Evolutionary conservation across 2,329 filamentous ascomycete species (phyloP), one percentile per base, ranked within the genome.

Genomic region (Alternaria triticimaculans): DNA sequence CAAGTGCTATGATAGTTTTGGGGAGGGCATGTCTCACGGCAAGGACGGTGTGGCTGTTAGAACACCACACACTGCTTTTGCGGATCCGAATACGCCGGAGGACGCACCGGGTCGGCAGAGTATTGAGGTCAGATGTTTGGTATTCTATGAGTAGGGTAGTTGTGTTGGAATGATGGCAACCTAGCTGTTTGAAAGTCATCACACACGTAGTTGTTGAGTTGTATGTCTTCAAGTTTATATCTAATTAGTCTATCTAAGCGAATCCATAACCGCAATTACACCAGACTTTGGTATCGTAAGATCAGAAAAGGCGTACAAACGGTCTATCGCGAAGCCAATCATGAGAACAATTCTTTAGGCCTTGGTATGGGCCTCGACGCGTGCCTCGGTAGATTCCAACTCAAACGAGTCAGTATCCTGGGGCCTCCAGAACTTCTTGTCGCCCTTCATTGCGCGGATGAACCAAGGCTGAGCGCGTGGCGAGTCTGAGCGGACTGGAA

Each of bases 61-160:
- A 50, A 84, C 82, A 30, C 89, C 93, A 14, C 93, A 96, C 81
- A 90, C 90, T 10, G 93, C 93, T 3, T 80, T 80, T 60, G 66
- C 69, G 11, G 87, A 89, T 75, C 87, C 86, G 6, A 73, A 81
- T 56, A 87, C 86, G 12, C 84, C 86, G 0, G 70, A 72, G 23
- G 85, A 83, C 58, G 82, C 85, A 8, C 82, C 80, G 8, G 81
- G 77, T 43, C 75, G 88, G 66, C 85, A 90, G 80, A 89, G 87
- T 71, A 90, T 90, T 64, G 88, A 90, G 80, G 87, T 90, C 2
- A 80, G 88, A 68, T 88, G 87, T 62, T 77, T 90, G 73, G 85
- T 90, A 0, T 89, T 89, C 70, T 89, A 89, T 67, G 85, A 87
- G 33, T 83, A 67, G 48, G 6, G n/a, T 5, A 44, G n/a, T 14